Evolutionary conservation across 352 stramenopile species (phyloP).

Genomic region (Globisporangium viniferum): DNA sequence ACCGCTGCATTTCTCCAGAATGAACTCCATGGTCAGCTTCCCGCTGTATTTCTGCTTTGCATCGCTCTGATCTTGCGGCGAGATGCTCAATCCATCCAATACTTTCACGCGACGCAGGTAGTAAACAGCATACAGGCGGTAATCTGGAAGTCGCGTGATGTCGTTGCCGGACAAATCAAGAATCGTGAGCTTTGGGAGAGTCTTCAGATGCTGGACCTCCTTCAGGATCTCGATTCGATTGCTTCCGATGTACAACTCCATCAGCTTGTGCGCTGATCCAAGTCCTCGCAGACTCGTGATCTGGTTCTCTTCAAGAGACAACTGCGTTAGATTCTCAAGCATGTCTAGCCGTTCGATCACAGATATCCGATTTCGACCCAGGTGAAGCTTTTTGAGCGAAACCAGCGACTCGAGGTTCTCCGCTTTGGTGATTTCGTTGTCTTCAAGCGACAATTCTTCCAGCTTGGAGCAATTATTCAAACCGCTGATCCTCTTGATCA

Average conservation of each 20-base stretch:
- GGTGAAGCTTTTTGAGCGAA: conserved; percentile 69
- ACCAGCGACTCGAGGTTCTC: conserved; percentile 58
- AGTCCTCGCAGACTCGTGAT: conserved; percentile 73
- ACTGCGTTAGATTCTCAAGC: conserved; percentile 60
- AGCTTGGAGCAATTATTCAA: conserved; percentile 52
- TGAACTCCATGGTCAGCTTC: conserved; percentile 81
- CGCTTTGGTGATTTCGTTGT: conserved; percentile 72
- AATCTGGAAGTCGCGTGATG: conserved; percentile 52
- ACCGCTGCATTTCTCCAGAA: conserved; percentile 69
- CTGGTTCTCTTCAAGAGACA: conserved; percentile 85
- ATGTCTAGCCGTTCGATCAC: conserved; percentile 58
- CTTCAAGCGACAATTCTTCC: conserved; percentile 75
- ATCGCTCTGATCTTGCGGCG: conserved; percentile 69
- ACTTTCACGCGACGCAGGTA: conserved; percentile 82
- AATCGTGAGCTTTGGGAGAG: conserved; percentile 83
- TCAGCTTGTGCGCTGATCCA: conserved; percentile 55
- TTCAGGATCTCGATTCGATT: conserved; percentile 82
- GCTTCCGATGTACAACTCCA: conserved; percentile 88
- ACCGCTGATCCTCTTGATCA: conserved; percentile 54
- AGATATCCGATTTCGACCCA: conserved; percentile 75
- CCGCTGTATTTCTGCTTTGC: conserved; percentile 88
- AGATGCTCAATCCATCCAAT: conserved; percentile 71
- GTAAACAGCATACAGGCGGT: conserved; percentile 81
- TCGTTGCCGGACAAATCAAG: conserved; percentile 84
- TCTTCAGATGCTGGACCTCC: conserved; percentile 77